Evolutionary conservation across 495 filamentous ascomycete genomes (phyloP).

Genomic region (Thermochaetoides thermophila): DNA sequence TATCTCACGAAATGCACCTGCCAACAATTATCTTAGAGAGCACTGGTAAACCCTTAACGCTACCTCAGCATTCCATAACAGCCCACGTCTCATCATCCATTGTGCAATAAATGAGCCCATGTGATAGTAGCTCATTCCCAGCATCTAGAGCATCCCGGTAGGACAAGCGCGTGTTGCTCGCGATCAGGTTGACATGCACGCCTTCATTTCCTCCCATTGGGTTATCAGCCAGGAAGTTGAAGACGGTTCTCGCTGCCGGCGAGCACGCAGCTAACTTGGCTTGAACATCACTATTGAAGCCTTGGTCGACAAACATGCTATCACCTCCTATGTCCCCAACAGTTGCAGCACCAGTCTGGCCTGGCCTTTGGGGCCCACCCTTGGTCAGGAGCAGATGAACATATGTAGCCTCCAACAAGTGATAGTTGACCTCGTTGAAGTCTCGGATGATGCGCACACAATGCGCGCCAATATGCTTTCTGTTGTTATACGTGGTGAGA

Average conservation of each 20-base stretch:
- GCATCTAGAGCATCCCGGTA: slow-evolving; percentile 55
- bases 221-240: slow-evolving; percentile 42
- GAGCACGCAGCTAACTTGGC: slow-evolving; percentile 36
- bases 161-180: slow-evolving; percentile 43
- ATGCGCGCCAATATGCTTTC: slow-evolving; percentile 66
- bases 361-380: too few relatives aligned
- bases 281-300: slow-evolving; percentile 2
- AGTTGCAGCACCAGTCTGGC: too few relatives aligned
- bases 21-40: too few relatives aligned
- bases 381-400: slow-evolving; percentile 76
- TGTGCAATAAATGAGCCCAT: slow-evolving; percentile 76
- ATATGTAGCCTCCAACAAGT: slow-evolving; percentile 75
- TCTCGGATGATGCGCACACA: slow-evolving; percentile 63
- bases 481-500: slow-evolving; percentile 62
- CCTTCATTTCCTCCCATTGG: slow-evolving; percentile 59
- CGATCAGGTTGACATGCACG: slow-evolving; percentile 61
- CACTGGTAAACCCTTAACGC: background rate
- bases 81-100: slow-evolving; percentile 77
- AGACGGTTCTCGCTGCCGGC: slow-evolving; percentile 48
- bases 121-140: slow-evolving; percentile 57
- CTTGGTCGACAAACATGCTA: slow-evolving; percentile 39
- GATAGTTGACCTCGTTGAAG: slow-evolving; percentile 82
- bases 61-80: slow-evolving; percentile 44
- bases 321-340: too few relatives aligned
- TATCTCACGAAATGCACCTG: slow-evolving; percentile 2